phyloP scores from a whole-genome alignment of 2,329 filamentous ascomycete genomes.

The Polytolypa hystricis region DNA sequence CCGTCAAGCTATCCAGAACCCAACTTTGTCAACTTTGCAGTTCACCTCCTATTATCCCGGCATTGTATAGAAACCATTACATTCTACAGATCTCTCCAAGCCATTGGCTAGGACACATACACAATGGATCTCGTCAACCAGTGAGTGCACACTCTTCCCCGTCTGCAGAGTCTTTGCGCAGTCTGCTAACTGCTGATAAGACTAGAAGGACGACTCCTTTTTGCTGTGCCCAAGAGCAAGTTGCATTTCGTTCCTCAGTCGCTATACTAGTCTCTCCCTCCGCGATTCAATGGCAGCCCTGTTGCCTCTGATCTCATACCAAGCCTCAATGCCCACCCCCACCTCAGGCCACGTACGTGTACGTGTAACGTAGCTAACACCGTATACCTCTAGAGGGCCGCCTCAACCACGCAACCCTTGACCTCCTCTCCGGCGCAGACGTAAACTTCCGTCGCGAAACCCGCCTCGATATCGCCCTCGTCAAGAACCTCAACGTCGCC shows the following conservation, averaged over 20 bases:
- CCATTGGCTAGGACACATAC: slow-evolving; percentile 8
- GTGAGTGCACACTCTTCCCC: slow-evolving; percentile 30
- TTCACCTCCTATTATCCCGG: no score
- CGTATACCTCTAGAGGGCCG: slow-evolving; percentile 69
- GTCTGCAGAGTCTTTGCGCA: slow-evolving; percentile 6
- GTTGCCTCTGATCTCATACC: neutral
- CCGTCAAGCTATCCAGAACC: no score
- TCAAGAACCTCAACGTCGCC: slow-evolving; percentile 91
- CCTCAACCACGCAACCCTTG: slow-evolving; percentile 74
- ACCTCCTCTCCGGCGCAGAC: slow-evolving; percentile 85
- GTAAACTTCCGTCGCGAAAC: slow-evolving; percentile 94
- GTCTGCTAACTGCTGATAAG: slow-evolving; percentile 34
- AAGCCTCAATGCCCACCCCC: neutral
- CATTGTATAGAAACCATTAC: no score
- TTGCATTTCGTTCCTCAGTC: slow-evolving; percentile 26
- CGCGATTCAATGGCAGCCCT: slow-evolving; percentile 5
- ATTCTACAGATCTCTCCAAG: no score
- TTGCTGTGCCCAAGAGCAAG: slow-evolving; percentile 97
- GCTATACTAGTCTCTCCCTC: slow-evolving; percentile 6
- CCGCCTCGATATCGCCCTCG: slow-evolving; percentile 90
- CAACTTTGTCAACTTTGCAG: no score
- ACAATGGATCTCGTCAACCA: slow-evolving; percentile 53
- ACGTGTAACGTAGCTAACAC: slow-evolving; percentile 8
- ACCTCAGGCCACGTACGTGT: slow-evolving; percentile 10
- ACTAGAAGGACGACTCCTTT: slow-evolving; percentile 83